Conservation (phyloP, 2,329 filamentous ascomycete species). For the Magnaporthiopsis rhizophila region DNA sequence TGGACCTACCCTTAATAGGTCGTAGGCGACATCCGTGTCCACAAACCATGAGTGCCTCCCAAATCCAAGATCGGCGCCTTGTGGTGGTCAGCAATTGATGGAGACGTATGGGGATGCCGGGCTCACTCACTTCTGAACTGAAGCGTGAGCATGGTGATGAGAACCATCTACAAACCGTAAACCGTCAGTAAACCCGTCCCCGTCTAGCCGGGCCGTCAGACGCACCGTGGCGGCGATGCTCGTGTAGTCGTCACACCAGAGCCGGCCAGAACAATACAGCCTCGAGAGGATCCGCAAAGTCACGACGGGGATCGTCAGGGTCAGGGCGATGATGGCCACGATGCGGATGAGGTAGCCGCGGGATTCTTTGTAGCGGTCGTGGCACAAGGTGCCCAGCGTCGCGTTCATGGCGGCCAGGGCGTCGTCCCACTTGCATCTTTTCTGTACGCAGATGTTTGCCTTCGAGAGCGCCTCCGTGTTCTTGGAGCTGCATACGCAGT, state of each 20-base stretch:
- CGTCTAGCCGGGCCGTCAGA: neutral
- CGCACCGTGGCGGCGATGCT: neutral
- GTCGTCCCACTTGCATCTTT: constrained; percentile 1
- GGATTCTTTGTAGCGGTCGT: neutral
- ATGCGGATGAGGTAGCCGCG: constrained; percentile 3
- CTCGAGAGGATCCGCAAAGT: constrained; percentile 2
- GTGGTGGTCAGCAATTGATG: neutral
- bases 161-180: neutral
- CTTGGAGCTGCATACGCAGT: neutral
- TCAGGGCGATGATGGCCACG: constrained; percentile 7
- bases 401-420: neutral
- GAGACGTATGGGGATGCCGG: too few relatives aligned
- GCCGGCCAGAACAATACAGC: constrained; percentile 2
- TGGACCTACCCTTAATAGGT: constrained; percentile 3
- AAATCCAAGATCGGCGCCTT: constrained; percentile 6
- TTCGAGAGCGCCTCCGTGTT: neutral
- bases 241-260: constrained; percentile 6
- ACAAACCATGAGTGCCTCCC: constrained; percentile 9
- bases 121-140: neutral
- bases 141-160: neutral
- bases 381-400: neutral
- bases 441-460: constrained; percentile 2
- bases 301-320: constrained; percentile 3
- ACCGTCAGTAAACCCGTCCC: neutral
- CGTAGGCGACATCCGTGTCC: neutral